Evolutionary conservation across 208 protist genomes (phyloP).

Genomic region (Acanthamoeba royreba): DNA sequence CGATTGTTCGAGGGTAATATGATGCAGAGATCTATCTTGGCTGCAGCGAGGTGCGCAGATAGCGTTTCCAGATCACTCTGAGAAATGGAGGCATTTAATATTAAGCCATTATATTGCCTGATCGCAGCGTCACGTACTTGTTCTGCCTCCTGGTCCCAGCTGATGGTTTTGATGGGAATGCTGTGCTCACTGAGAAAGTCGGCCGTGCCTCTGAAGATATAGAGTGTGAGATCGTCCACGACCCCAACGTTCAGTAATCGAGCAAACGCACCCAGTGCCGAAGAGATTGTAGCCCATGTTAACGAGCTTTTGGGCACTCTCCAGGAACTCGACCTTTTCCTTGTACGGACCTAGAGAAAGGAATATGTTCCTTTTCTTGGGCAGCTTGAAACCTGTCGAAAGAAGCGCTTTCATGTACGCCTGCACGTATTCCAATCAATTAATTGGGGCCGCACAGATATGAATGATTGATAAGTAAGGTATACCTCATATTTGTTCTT

Average conservation of each 20-base stretch:
- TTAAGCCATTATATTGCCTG: neutral
- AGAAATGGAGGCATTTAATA: no score
- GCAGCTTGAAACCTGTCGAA: constrained; percentile 81
- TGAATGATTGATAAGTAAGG: neutral
- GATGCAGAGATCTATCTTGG: constrained; percentile 84
- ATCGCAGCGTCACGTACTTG: neutral
- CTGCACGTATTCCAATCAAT: neutral
- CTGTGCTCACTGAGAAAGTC: constrained; percentile 27
- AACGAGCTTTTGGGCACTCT: constrained; percentile 66
- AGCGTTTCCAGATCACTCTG: neutral
- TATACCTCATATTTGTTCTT: constrained; percentile 74
- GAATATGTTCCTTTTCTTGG: constrained; percentile 74
- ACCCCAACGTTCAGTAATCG: constrained; percentile 75
- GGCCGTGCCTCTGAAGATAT: neutral
- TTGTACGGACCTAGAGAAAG: constrained; percentile 80
- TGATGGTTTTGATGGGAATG: constrained; percentile 37
- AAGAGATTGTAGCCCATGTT: constrained; percentile 84
- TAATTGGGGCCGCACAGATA: neutral
- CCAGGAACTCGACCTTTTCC: constrained; percentile 80
- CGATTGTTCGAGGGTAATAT: constrained; percentile 82
- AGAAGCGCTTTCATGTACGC: constrained; percentile 84
- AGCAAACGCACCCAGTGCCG: constrained; percentile 83
- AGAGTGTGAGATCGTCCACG: neutral
- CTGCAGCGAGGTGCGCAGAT: constrained; percentile 53
- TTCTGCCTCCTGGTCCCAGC: neutral